A percentile compares a stretch with the other conserved stretches of the same genome.
Evolutionary conservation across 2,329 filamentous ascomycete genomes (phyloP).

Genomic region (Nemania abortiva): DNA sequence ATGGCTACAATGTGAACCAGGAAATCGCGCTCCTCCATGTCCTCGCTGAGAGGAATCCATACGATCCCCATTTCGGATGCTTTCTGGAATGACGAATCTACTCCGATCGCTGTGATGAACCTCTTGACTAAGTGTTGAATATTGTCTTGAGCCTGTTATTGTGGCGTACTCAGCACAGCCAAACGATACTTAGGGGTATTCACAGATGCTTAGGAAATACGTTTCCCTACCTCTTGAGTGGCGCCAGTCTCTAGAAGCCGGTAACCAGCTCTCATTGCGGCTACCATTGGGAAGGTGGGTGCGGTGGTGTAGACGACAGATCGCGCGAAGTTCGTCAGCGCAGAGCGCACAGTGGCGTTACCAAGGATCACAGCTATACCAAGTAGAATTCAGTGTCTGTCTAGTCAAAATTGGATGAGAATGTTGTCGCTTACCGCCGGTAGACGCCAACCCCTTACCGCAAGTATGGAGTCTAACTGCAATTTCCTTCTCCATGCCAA

Average conservation of each 20-base stretch:
- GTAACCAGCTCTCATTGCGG: background rate
- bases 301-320: slow-evolving; percentile 6
- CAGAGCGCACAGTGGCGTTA: background rate
- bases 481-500: slow-evolving; percentile 5
- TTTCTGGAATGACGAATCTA: background rate
- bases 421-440: background rate
- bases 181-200: too few species aligned
- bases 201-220: too few species aligned
- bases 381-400: too few species aligned
- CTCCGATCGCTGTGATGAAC: background rate
- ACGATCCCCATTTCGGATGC: background rate
- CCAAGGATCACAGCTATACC: background rate
- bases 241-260: background rate
- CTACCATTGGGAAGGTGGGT: background rate
- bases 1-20: background rate
- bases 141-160: background rate
- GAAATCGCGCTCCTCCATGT: background rate
- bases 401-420: background rate
- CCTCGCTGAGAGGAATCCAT: background rate
- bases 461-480: background rate
- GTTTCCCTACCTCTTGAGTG: background rate
- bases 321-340: background rate
- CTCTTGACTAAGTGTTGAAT: background rate
- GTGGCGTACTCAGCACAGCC: too few species aligned
- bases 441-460: background rate